Evolutionary conservation across 2,329 filamentous ascomycete species (phyloP).

Genomic region (Neurospora sp.): DNA sequence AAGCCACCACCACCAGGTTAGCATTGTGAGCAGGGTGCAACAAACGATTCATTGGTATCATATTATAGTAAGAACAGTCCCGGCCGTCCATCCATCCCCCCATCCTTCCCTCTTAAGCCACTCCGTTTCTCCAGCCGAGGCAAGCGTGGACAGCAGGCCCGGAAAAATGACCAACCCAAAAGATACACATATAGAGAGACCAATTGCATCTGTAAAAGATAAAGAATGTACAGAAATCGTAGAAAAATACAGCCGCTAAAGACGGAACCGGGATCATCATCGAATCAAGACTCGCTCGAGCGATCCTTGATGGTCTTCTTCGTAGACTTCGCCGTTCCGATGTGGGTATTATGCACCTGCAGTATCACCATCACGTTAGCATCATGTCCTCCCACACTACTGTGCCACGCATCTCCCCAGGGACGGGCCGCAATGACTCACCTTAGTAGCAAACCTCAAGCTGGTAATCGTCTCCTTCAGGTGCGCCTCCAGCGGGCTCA

Average conservation of each 20-base stretch:
- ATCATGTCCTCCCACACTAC: constrained; percentile 4
- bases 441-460: constrained; percentile 92
- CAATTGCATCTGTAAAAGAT: not conserved
- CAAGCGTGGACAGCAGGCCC: not conserved
- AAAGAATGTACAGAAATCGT: not conserved
- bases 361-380: constrained; percentile 7
- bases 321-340: constrained; percentile 74
- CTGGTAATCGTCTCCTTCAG: constrained; percentile 88
- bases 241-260: not conserved
- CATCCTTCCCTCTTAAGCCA: not conserved
- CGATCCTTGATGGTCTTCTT: constrained; percentile 40
- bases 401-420: not conserved
- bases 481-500: constrained; percentile 83
- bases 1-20: not conserved
- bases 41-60: not conserved
- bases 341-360: constrained; percentile 79
- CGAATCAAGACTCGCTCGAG: constrained; percentile 21
- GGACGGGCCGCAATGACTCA: constrained; percentile 27
- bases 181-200: not conserved
- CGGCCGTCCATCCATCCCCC: not conserved
- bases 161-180: not conserved
- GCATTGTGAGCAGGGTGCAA: not conserved
- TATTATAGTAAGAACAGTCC: not conserved
- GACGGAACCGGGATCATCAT: not conserved
- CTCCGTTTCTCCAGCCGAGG: not conserved